Evolutionary conservation across 2,329 filamentous ascomycete genomes (phyloP).

Genomic region (Neopestalotiopsis rosae): DNA sequence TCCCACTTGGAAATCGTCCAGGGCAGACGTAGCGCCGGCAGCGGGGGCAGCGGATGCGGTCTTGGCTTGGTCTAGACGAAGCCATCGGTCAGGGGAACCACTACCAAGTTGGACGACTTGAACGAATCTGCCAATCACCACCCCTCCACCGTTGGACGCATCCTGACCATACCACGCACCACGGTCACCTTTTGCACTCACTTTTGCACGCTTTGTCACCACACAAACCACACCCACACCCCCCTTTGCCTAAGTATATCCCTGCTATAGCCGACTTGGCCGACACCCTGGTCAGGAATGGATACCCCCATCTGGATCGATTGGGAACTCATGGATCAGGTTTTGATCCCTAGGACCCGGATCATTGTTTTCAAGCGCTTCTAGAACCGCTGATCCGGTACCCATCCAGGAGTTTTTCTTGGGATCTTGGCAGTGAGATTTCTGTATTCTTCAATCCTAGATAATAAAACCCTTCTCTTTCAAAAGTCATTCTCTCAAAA

Average conservation of each 20-base stretch:
- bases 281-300: neutral
- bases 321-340: conserved; percentile 18
- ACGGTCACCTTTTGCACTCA: too few species aligned
- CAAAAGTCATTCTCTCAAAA: conserved; percentile 20
- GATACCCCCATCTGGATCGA: conserved; percentile 7
- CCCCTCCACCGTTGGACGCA: neutral
- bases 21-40: conserved; percentile 11
- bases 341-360: conserved; percentile 27
- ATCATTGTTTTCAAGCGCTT: conserved; percentile 23
- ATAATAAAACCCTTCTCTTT: conserved; percentile 10
- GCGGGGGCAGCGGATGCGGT: conserved; percentile 6
- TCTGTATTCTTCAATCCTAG: conserved; percentile 6
- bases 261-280: conserved; percentile 3
- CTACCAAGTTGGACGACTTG: neutral
- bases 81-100: conserved; percentile 3
- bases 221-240: neutral
- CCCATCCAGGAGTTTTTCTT: conserved; percentile 11
- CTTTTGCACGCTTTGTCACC: neutral
- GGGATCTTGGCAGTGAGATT: neutral
- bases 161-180: too few species aligned
- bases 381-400: conserved; percentile 28
- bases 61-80: conserved; percentile 6
- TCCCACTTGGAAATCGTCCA: neutral
- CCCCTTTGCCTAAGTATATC: neutral
- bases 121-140: neutral